Evolutionary conservation across 2,329 filamentous ascomycete species (phyloP).

Genomic region (Fusarium redolens): DNA sequence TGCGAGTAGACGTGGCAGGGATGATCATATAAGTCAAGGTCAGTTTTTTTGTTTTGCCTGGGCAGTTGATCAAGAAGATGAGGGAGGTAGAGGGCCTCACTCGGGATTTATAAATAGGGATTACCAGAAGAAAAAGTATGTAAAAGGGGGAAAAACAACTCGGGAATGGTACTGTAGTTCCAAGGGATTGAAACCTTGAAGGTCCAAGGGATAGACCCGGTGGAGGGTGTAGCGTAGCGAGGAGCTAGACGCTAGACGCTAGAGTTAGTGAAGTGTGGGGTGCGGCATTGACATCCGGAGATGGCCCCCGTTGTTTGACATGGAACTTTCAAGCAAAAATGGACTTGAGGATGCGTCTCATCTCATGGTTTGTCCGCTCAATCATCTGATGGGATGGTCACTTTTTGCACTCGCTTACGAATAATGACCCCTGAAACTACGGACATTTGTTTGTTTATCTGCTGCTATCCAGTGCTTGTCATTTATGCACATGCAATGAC

Average conservation of each 20-base stretch:
- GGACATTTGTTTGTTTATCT: conserved; percentile 4
- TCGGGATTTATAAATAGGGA: conserved; percentile 26
- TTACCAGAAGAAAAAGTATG: conserved; percentile 4
- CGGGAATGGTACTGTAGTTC: conserved; percentile 15
- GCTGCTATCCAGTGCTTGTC: not conserved
- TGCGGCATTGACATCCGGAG: conserved; percentile 40
- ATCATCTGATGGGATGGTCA: conserved; percentile 33
- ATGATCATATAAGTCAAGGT: conserved; percentile 19
- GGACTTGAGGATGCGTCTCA: conserved; percentile 13
- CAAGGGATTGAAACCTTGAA: conserved; percentile 32
- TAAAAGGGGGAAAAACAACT: conserved; percentile 28
- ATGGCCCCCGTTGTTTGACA: conserved; percentile 24
- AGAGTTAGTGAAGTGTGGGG: conserved; percentile 29
- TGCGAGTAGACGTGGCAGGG: conserved; percentile 35
- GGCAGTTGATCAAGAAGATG: conserved; percentile 14
- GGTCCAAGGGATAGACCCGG: conserved; percentile 3
- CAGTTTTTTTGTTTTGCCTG: conserved; percentile 11
- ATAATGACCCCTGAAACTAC: not conserved
- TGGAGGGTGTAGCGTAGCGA: conserved; percentile 5
- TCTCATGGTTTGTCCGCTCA: conserved; percentile 22
- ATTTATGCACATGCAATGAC: conserved; percentile 7
- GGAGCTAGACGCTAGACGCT: not conserved
- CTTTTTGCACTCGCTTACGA: not conserved
- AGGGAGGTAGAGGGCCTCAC: conserved; percentile 16
- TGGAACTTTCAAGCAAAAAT: not conserved